A percentile compares a stretch with the other conserved stretches of the same genome.
phyloP scores from a whole-genome alignment of 257 asterid genomes.

The Solanum commersonii region DNA sequence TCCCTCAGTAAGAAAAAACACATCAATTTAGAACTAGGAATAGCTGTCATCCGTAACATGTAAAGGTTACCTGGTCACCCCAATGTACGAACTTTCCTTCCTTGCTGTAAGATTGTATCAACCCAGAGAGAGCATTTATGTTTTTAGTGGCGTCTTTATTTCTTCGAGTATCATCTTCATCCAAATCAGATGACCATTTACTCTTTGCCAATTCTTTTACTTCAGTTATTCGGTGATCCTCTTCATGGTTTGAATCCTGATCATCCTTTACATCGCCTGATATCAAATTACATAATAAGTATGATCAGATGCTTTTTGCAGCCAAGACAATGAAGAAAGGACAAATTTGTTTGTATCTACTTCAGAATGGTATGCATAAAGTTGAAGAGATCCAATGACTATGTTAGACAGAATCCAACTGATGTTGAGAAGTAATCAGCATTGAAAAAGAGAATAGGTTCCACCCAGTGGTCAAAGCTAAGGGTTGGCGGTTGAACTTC shows the following conservation, averaged over 20 bases:
- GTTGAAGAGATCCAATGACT: background rate
- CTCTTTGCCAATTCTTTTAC: constrained; percentile 82
- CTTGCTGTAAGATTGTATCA: constrained; percentile 49
- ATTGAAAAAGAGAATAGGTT: background rate
- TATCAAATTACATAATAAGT: constrained; percentile 1
- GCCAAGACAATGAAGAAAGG: background rate
- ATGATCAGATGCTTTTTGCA: constrained; percentile 1
- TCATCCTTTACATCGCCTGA: constrained; percentile 34
- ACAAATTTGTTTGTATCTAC: background rate
- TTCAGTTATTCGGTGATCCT: constrained; percentile 35
- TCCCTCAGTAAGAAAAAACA: background rate
- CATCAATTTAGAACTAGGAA: background rate
- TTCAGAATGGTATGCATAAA: background rate
- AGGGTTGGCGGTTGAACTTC: background rate
- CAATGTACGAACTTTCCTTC: constrained; percentile 94
- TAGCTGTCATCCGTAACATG: background rate
- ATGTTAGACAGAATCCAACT: background rate
- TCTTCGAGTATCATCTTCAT: constrained; percentile 48
- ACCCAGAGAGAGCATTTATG: constrained; percentile 36
- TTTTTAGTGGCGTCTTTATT: constrained; percentile 27
- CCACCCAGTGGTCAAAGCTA: background rate
- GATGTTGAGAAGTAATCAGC: background rate
- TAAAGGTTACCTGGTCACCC: constrained; percentile 83
- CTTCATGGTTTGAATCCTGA: constrained; percentile 28
- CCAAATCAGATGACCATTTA: constrained; percentile 87